phyloP scores from a whole-genome alignment of 164 flowering plant genomes.

The Magnolia kwangsiensis region DNA sequence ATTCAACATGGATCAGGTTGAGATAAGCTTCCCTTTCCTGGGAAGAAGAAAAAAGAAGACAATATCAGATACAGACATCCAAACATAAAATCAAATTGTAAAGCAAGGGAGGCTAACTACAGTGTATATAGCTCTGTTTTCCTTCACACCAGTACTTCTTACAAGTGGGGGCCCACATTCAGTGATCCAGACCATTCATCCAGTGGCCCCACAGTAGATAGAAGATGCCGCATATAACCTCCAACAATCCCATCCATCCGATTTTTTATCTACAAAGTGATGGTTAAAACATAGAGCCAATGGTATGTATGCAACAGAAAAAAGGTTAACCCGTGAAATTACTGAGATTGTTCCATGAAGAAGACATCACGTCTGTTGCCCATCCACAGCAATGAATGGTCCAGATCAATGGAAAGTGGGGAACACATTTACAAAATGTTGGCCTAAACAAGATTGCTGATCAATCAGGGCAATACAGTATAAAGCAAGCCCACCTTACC shows the following conservation, averaged over 20 bases:
- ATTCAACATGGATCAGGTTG: conserved; percentile 61
- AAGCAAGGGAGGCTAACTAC: background rate
- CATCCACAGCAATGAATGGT: no score
- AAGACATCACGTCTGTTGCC: no score
- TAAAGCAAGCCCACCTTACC: no score
- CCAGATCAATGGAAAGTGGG: no score
- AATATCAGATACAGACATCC: background rate
- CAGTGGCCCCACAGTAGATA: background rate
- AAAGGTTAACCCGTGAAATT: no score
- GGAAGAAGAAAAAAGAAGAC: conserved; percentile 5
- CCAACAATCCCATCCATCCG: background rate
- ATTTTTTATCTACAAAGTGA: no score
- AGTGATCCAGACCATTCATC: background rate
- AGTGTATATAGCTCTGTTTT: background rate
- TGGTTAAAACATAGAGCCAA: no score
- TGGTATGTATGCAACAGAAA: no score
- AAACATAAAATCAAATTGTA: background rate
- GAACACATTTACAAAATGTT: no score
- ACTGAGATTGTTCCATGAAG: no score
- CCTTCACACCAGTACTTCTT: background rate
- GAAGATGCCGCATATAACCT: background rate
- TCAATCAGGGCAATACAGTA: no score
- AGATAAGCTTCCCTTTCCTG: conserved; percentile 59
- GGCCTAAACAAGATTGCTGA: no score
- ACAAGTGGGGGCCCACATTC: background rate